Percentiles rank a stretch among this genome's conserved stretches.
phyloP scores from a whole-genome alignment of 176 grass and related monocot genomes.

The Canna indica region DNA sequence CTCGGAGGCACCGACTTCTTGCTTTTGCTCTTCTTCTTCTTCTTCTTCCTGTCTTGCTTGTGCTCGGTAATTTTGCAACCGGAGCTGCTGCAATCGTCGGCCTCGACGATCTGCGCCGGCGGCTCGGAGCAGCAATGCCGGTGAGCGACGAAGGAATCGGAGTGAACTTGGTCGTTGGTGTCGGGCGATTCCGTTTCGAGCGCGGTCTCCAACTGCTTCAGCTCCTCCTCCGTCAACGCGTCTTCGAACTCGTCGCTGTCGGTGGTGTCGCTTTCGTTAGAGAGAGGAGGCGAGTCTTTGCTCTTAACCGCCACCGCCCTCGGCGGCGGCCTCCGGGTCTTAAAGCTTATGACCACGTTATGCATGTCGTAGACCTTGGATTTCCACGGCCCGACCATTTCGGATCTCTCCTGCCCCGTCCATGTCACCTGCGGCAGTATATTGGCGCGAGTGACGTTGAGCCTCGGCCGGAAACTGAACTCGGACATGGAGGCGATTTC shows the following conservation, averaged over 20 bases:
- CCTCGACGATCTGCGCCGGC: not conserved
- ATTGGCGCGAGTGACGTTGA: slow-evolving; percentile 3
- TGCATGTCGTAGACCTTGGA: slow-evolving; percentile 20
- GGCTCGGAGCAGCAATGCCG: slow-evolving; percentile 11
- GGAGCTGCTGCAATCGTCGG: not conserved
- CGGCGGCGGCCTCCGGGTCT: not conserved
- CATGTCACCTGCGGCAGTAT: slow-evolving; percentile 4
- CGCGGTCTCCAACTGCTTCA: slow-evolving; percentile 57
- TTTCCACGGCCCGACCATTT: slow-evolving; percentile 17
- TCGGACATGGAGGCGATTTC: slow-evolving; percentile 2
- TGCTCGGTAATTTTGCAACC: slow-evolving; percentile 24
- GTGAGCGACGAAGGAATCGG: slow-evolving; percentile 22
- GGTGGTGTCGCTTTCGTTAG: not conserved
- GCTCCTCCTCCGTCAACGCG: slow-evolving; percentile 79
- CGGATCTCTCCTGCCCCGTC: slow-evolving; percentile 11
- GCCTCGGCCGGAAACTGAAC: slow-evolving; percentile 5
- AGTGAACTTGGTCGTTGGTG: not conserved
- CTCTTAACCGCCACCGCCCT: slow-evolving; percentile 24
- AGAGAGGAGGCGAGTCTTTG: not conserved
- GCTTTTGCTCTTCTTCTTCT: no score
- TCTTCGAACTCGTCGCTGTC: slow-evolving; percentile 63
- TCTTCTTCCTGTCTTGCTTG: slow-evolving; percentile 41
- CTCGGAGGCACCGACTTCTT: slow-evolving; percentile 55
- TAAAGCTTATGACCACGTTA: slow-evolving; percentile 4
- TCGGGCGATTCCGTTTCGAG: slow-evolving; percentile 69